Evolutionary conservation across 2,329 filamentous ascomycete species (phyloP).

Genomic region (Pezicula rhizophila): DNA sequence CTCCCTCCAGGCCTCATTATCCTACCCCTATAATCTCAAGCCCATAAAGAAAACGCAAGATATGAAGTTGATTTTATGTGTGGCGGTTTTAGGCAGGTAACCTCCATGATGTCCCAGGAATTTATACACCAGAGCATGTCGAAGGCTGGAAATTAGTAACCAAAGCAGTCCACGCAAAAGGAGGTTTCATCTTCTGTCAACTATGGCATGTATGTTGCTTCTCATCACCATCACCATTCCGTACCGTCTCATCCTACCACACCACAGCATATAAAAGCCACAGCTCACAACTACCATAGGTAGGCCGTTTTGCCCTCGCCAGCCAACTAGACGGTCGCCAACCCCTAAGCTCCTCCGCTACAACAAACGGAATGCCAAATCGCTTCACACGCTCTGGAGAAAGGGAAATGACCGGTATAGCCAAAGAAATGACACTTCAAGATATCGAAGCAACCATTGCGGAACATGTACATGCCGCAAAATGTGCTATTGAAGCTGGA

Average conservation of each 20-base stretch:
- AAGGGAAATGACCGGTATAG: neutral
- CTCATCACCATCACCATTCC: slow-evolving; percentile 16
- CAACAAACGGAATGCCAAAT: slow-evolving; percentile 9
- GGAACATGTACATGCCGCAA: slow-evolving; percentile 22
- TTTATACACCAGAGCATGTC: slow-evolving; percentile 50
- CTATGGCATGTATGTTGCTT: slow-evolving; percentile 53
- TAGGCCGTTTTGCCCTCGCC: slow-evolving; percentile 16
- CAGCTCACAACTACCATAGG: slow-evolving; percentile 30
- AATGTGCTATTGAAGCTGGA: slow-evolving; percentile 30
- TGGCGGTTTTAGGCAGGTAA: slow-evolving; percentile 33
- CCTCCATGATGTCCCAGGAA: slow-evolving; percentile 48
- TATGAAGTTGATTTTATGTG: neutral
- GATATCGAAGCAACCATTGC: slow-evolving; percentile 19
- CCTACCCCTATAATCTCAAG: too few species aligned
- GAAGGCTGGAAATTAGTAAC: slow-evolving; percentile 55
- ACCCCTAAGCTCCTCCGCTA: slow-evolving; percentile 26
- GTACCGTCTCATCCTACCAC: too few species aligned
- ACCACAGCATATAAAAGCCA: too few species aligned
- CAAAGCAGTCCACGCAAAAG: slow-evolving; percentile 57
- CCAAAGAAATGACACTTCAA: slow-evolving; percentile 17
- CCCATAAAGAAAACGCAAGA: neutral
- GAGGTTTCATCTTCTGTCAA: slow-evolving; percentile 54
- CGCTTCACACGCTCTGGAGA: slow-evolving; percentile 1
- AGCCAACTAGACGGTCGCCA: slow-evolving; percentile 17
- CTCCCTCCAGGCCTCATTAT: too few species aligned